Conservation (phyloP, 2,329 filamentous ascomycete genomes). For the Setomelanomma holmii region DNA sequence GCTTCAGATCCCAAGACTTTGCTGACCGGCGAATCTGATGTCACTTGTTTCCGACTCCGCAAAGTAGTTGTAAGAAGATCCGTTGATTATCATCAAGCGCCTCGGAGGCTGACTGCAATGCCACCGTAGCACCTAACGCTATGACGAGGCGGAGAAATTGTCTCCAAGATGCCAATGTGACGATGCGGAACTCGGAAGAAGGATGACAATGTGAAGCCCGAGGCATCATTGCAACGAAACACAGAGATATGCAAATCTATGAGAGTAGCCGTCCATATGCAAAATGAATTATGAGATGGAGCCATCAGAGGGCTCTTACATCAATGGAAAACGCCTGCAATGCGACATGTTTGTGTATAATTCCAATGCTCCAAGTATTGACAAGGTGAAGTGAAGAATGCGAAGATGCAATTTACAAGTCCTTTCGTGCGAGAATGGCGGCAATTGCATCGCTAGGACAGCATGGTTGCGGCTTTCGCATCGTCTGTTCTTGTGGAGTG, state of each 20-base stretch:
- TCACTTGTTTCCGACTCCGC: not conserved
- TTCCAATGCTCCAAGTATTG: constrained; percentile 29
- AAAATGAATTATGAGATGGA: constrained; percentile 17
- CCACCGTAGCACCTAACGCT: not conserved
- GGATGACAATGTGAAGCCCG: not conserved
- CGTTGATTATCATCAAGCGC: not conserved
- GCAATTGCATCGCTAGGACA: constrained; percentile 37
- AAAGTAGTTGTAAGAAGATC: not conserved
- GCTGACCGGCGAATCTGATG: too few species aligned
- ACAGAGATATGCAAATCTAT: not conserved
- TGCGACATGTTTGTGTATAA: constrained; percentile 22
- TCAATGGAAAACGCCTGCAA: constrained; percentile 27
- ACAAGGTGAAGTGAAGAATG: constrained; percentile 26
- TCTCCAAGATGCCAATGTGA: not conserved
- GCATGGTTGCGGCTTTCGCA: constrained; percentile 24
- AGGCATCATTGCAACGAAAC: not conserved
- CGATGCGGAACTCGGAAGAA: not conserved
- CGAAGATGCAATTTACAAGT: constrained; percentile 4
- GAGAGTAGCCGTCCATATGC: not conserved
- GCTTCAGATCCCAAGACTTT: not conserved
- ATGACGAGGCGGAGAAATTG: not conserved
- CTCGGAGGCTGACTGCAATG: not conserved
- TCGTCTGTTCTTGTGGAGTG: constrained; percentile 17
- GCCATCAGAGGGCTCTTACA: constrained; percentile 33
- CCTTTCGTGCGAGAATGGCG: constrained; percentile 31